Percentiles rank a stretch among this genome's conserved stretches.
Conservation (phyloP, 345 rosid genomes). For the Gossypium longicalyx region DNA sequence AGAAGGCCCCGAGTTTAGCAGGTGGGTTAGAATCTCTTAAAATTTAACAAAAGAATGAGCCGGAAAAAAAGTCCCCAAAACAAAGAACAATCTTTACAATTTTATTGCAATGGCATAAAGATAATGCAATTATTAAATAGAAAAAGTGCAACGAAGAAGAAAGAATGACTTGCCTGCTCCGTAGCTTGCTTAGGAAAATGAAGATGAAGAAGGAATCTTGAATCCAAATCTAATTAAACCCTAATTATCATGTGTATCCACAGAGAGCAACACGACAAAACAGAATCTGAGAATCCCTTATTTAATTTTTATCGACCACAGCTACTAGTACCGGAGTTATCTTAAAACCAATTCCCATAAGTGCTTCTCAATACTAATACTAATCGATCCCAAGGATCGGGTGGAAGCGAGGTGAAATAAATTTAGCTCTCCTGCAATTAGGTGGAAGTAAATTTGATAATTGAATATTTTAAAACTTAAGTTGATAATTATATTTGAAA, state of each 20-base stretch:
- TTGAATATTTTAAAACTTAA: too few relatives aligned
- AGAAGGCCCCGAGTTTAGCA: not conserved
- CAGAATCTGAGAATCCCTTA: too few relatives aligned
- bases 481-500: too few relatives aligned
- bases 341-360: too few relatives aligned
- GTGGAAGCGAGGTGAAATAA: too few relatives aligned
- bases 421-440: too few relatives aligned
- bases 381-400: too few relatives aligned
- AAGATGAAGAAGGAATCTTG: not conserved
- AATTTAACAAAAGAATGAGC: not conserved
- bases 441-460: too few relatives aligned
- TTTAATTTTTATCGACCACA: too few relatives aligned
- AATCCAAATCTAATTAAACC: not conserved
- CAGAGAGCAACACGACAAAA: too few relatives aligned
- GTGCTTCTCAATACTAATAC: too few relatives aligned
- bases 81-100: not conserved
- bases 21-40: not conserved
- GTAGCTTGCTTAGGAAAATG: not conserved
- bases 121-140: not conserved
- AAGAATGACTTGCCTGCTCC: slow-evolving; percentile 4
- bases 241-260: not conserved
- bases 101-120: not conserved
- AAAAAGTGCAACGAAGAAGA: not conserved
- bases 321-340: too few relatives aligned
- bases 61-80: not conserved